Evolutionary conservation across 2,329 filamentous ascomycete species (phyloP).

Genomic region (Aspergillus vadensis): DNA sequence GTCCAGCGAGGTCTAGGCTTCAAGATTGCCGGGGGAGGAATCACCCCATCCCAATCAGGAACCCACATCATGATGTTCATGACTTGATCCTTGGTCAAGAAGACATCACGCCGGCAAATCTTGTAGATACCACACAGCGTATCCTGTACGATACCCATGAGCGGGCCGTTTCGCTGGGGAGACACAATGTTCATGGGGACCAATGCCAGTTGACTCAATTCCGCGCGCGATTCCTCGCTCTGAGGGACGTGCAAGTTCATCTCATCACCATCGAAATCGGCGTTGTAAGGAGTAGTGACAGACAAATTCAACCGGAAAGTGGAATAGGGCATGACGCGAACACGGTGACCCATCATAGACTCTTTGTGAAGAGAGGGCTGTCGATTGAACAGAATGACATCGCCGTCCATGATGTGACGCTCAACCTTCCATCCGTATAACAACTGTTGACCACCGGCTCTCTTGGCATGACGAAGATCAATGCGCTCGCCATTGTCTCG

Average conservation of each 20-base stretch:
- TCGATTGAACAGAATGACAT: constrained; percentile 99
- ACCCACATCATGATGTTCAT: constrained; percentile 99
- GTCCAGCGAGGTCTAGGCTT: constrained; percentile 95
- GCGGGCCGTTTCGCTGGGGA: constrained; percentile 89
- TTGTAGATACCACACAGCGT: constrained; percentile 97
- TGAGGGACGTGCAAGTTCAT: constrained; percentile 99
- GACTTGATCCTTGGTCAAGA: constrained; percentile 84
- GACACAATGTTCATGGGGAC: constrained; percentile 99
- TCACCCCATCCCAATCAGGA: constrained; percentile 93
- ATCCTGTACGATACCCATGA: constrained; percentile 99
- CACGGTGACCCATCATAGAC: constrained; percentile 99
- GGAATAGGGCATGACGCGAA: constrained; percentile 97
- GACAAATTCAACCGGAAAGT: constrained; percentile 97
- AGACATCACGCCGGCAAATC: constrained; percentile 88
- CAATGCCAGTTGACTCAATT: constrained; percentile 91
- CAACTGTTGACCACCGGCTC: constrained; percentile 75
- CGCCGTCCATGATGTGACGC: constrained; percentile 90
- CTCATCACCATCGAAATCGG: constrained; percentile 99
- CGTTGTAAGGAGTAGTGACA: constrained; percentile 98
- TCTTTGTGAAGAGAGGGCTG: constrained; percentile 99
- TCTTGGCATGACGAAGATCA: constrained; percentile 89
- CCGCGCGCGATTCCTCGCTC: constrained; percentile 92
- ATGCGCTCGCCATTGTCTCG: constrained; percentile 91
- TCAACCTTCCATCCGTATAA: constrained; percentile 99
- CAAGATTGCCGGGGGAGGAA: constrained; percentile 89